Percentiles rank a stretch among this genome's conserved stretches.
These are phyloP conservation scores for Mycena haematopus DNA, from an alignment of 768 basidiomycete species.

Conservation along the genomic window DNA sequence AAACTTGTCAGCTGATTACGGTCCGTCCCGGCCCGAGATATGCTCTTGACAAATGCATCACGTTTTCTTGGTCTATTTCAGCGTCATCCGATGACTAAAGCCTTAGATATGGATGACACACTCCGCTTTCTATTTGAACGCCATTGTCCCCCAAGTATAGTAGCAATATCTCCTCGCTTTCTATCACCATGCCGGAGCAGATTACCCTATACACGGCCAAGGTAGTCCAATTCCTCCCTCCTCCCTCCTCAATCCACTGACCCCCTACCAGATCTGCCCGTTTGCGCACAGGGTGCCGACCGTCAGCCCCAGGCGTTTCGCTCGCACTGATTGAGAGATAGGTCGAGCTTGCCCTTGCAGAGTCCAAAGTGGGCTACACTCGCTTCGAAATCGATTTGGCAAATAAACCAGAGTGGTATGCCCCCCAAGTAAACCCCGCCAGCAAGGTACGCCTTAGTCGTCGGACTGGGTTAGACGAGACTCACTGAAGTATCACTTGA, in stretches of 20 bases:
- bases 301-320: too few relatives aligned
- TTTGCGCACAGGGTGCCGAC: slow-evolving; percentile 60
- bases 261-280: slow-evolving; percentile 56
- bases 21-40: too few relatives aligned
- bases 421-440: slow-evolving; percentile 66
- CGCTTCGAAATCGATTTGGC: slow-evolving; percentile 63
- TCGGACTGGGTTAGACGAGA: not conserved
- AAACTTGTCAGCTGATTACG: too few relatives aligned
- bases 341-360: slow-evolving; percentile 67
- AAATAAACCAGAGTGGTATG: slow-evolving; percentile 77
- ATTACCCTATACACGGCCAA: slow-evolving; percentile 56
- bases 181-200: slow-evolving; percentile 32
- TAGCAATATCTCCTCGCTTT: too few relatives aligned
- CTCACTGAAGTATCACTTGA: not conserved
- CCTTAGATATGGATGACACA: too few relatives aligned
- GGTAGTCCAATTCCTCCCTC: slow-evolving; percentile 37
- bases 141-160: too few relatives aligned
- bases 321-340: slow-evolving; percentile 33
- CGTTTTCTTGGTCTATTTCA: too few relatives aligned
- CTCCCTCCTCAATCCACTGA: not conserved
- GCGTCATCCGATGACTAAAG: too few relatives aligned
- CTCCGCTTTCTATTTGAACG: too few relatives aligned
- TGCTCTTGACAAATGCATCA: too few relatives aligned
- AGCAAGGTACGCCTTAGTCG: slow-evolving; percentile 54
- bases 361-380: slow-evolving; percentile 55